Conservation (phyloP, 2,329 filamentous ascomycete genomes). For the Colletotrichum chlorophyti region DNA sequence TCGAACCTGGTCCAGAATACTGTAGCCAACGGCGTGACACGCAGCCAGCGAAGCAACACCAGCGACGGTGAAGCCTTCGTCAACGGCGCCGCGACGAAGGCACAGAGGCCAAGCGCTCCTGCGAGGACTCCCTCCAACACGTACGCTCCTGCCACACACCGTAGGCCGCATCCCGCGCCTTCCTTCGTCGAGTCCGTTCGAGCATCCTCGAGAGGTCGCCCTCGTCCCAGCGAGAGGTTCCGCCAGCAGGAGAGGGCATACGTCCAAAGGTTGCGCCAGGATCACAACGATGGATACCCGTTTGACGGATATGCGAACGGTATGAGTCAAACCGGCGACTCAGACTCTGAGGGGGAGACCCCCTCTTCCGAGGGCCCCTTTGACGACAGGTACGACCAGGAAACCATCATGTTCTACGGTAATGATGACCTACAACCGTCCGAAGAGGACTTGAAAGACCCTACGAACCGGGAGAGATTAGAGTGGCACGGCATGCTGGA, state of each 20-base stretch:
- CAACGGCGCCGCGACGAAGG: constrained; percentile 47
- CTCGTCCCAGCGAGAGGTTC: constrained; percentile 55
- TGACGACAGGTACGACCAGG: constrained; percentile 89
- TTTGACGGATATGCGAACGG: constrained; percentile 65
- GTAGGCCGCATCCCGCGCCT: constrained; percentile 53
- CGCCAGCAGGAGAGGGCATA: constrained; percentile 93
- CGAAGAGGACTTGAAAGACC: constrained; percentile 87
- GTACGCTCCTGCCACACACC: constrained; percentile 73
- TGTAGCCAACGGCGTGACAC: constrained; percentile 20
- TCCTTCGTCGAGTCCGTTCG: constrained; percentile 53
- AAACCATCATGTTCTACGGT: constrained; percentile 90
- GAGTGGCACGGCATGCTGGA: constrained; percentile 99
- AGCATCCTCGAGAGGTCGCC: constrained; percentile 60
- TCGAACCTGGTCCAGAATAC: constrained; percentile 42
- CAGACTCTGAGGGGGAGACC: constrained; percentile 89
- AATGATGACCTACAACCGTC: constrained; percentile 90
- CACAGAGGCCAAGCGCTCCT: constrained; percentile 72
- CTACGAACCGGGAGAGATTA: constrained; percentile 84
- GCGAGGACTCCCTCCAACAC: constrained; percentile 79
- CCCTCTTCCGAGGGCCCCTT: constrained; percentile 84
- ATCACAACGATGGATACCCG: constrained; percentile 57
- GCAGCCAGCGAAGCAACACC: constrained; percentile 32
- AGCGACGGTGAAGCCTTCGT: constrained; percentile 30
- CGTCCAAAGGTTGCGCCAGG: constrained; percentile 87
- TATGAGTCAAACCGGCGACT: constrained; percentile 63